A percentile compares a stretch with the other conserved stretches of the same genome.
phyloP scores from a whole-genome alignment of 441 rosid genomes.

The Monsonia emarginata region DNA sequence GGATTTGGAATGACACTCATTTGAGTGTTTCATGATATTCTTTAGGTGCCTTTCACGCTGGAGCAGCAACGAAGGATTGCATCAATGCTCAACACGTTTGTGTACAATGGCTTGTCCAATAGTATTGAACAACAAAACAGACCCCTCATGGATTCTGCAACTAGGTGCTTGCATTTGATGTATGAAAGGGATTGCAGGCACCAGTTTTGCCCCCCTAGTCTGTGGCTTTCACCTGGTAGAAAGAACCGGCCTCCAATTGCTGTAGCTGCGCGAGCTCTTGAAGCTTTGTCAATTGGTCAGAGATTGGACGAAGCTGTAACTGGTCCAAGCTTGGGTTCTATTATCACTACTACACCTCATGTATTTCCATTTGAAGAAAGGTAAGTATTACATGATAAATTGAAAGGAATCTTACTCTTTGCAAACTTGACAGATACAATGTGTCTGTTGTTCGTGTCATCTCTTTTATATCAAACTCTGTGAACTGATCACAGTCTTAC shows the following conservation, averaged over 20 bases:
- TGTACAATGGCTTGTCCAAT: slow-evolving; percentile 61
- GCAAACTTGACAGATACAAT: background rate
- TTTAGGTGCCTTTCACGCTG: slow-evolving; percentile 69
- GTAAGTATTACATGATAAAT: slow-evolving; percentile 27
- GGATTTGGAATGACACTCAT: slow-evolving; percentile 19
- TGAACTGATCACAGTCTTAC: background rate
- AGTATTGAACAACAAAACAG: slow-evolving; percentile 39
- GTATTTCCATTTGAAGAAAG: slow-evolving; percentile 98
- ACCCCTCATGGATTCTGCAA: slow-evolving; percentile 74
- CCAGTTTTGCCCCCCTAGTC: slow-evolving; percentile 66
- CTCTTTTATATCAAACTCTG: background rate
- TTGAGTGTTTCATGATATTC: slow-evolving; percentile 26
- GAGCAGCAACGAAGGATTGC: slow-evolving; percentile 80
- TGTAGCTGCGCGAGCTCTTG: slow-evolving; percentile 86
- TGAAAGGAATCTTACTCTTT: background rate
- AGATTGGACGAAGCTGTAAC: slow-evolving; percentile 38
- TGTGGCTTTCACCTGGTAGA: slow-evolving; percentile 96
- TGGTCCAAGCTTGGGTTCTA: slow-evolving; percentile 50
- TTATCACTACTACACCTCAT: slow-evolving; percentile 73
- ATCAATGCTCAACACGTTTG: slow-evolving; percentile 78
- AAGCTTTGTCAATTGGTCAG: slow-evolving; percentile 37
- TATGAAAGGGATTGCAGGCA: slow-evolving; percentile 97
- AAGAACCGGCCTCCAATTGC: slow-evolving; percentile 76
- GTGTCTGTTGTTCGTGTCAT: slow-evolving; percentile 4
- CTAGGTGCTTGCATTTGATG: slow-evolving; percentile 82